Percentiles rank a stretch among this genome's conserved stretches.
phyloP scores from a whole-genome alignment of 352 stramenopile species.

The Pelagophyceae sp. region DNA sequence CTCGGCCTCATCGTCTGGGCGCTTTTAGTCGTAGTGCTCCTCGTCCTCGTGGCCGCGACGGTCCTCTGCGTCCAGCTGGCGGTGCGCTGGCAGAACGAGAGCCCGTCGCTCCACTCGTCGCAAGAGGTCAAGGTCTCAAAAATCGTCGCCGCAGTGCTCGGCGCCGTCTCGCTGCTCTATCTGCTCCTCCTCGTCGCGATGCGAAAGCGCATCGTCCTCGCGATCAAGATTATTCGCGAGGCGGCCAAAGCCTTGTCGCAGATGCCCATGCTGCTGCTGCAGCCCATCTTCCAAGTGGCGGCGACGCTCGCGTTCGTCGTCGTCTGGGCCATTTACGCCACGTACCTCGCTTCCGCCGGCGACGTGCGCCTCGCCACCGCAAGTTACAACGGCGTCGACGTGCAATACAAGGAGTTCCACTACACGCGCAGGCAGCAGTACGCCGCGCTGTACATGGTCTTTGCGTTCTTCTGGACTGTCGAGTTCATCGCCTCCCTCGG shows the following conservation, averaged over 20 bases:
- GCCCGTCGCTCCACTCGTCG: neutral
- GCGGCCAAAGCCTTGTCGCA: conserved; percentile 60
- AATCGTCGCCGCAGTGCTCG: neutral
- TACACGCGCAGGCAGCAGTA: conserved; percentile 40
- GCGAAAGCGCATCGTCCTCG: conserved; percentile 64
- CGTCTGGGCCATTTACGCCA: conserved; percentile 59
- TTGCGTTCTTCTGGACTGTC: conserved; percentile 58
- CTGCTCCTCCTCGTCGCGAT: conserved; percentile 52
- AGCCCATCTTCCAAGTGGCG: conserved; percentile 48
- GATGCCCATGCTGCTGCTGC: conserved; percentile 65
- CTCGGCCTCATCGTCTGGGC: neutral
- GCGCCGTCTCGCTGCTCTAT: conserved; percentile 19
- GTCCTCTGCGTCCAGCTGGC: neutral
- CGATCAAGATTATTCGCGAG: conserved; percentile 70
- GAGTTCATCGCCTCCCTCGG: conserved; percentile 65
- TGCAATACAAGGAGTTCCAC: conserved; percentile 62
- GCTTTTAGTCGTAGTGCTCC: neutral
- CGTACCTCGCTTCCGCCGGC: conserved; percentile 62
- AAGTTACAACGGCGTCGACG: conserved; percentile 58
- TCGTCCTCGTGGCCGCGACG: neutral
- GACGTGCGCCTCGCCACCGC: conserved; percentile 49
- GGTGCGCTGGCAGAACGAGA: neutral
- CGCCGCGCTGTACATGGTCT: conserved; percentile 27
- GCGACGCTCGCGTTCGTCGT: conserved; percentile 51
- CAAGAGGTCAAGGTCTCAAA: conserved; percentile 9